Evolutionary conservation across 371 early-diverging fungal species (phyloP).

Genomic region (Basidiobolus meristosporus): DNA sequence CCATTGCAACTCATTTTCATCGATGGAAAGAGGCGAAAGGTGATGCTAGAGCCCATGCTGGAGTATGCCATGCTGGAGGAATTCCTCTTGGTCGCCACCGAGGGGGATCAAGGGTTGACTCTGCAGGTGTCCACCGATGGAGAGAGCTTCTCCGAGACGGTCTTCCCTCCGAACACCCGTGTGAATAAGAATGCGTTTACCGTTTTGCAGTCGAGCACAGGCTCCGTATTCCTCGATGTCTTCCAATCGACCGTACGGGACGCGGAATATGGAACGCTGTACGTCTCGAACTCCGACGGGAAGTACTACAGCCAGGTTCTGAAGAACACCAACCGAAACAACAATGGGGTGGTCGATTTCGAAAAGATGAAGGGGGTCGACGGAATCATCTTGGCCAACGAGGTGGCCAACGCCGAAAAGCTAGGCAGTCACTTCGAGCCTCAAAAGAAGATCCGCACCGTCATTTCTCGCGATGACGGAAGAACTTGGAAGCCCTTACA

Average conservation of each 20-base stretch:
- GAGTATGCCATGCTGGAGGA: background rate
- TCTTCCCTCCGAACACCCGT: slow-evolving; percentile 52
- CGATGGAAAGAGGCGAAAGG: background rate
- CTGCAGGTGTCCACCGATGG: slow-evolving; percentile 60
- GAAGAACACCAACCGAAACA: slow-evolving; percentile 59
- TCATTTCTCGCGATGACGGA: slow-evolving; percentile 70
- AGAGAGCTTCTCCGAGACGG: slow-evolving; percentile 36
- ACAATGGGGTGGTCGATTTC: slow-evolving; percentile 61
- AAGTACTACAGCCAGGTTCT: slow-evolving; percentile 50
- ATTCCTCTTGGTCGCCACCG: background rate
- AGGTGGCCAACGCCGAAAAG: slow-evolving; percentile 49
- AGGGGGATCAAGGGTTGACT: slow-evolving; percentile 20
- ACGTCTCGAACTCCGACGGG: slow-evolving; percentile 69
- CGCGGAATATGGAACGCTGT: slow-evolving; percentile 56
- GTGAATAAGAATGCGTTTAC: slow-evolving; percentile 29
- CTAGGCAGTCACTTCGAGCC: slow-evolving; percentile 27
- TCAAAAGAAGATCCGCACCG: slow-evolving; percentile 40
- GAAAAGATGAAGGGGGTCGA: slow-evolving; percentile 72
- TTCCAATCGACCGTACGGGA: slow-evolving; percentile 23
- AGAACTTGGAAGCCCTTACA: background rate
- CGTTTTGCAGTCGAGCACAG: slow-evolving; percentile 54
- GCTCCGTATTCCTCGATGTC: slow-evolving; percentile 53
- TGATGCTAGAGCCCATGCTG: background rate
- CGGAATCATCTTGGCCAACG: slow-evolving; percentile 77
- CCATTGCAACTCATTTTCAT: background rate